Percentiles rank a stretch among this genome's conserved stretches.
Evolutionary conservation across 495 filamentous ascomycete species (phyloP).

Genomic region (Chaetomium tenue): DNA sequence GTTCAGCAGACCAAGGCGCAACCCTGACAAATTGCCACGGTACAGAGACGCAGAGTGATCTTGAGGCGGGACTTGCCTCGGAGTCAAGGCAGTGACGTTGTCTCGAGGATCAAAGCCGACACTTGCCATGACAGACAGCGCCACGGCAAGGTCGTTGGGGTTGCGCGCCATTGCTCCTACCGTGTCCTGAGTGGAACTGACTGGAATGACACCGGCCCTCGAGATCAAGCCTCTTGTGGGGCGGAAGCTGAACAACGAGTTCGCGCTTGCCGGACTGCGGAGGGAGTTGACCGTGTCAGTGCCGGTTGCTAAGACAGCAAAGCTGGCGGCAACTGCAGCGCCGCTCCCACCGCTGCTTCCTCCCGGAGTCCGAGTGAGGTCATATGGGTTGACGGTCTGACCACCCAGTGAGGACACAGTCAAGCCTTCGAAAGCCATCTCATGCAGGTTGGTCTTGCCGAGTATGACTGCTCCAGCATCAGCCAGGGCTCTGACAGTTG

Average conservation of each 20-base stretch:
- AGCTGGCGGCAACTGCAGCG: constrained; percentile 57
- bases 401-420: constrained; percentile 60
- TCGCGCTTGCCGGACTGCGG: constrained; percentile 61
- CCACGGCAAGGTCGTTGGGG: constrained; percentile 53
- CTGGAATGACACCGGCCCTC: constrained; percentile 54
- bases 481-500: constrained; percentile 50
- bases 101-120: constrained; percentile 47
- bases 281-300: constrained; percentile 65
- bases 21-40: constrained; percentile 39
- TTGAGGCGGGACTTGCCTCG: constrained; percentile 32
- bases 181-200: constrained; percentile 61
- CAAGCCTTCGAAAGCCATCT: constrained; percentile 61
- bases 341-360: constrained; percentile 64
- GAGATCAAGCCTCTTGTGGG: constrained; percentile 59
- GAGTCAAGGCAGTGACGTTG: constrained; percentile 45
- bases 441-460: constrained; percentile 65
- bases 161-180: constrained; percentile 59
- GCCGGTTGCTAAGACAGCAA: constrained; percentile 58
- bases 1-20: constrained; percentile 49
- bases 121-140: constrained; percentile 57
- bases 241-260: constrained; percentile 58
- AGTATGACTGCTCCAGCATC: constrained; percentile 62
- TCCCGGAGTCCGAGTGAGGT: constrained; percentile 59
- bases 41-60: constrained; percentile 45
- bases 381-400: constrained; percentile 63